Evolutionary conservation across 169 alveolate genomes (phyloP).

Genomic region (Cyclospora cayetanensis): DNA sequence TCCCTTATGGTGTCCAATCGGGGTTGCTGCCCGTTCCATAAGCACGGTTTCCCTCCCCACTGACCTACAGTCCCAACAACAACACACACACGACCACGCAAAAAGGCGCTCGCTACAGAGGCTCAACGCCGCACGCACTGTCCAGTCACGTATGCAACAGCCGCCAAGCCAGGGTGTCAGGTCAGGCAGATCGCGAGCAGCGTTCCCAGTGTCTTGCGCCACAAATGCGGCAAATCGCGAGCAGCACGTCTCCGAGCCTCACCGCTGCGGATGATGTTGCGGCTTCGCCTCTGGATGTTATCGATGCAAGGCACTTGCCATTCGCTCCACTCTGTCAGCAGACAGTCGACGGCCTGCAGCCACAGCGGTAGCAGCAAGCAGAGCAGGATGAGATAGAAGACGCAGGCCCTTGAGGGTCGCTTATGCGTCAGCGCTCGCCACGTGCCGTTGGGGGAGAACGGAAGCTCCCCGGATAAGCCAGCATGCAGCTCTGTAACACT

Average conservation of each 20-base stretch:
- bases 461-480: too few relatives aligned
- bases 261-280: conserved; percentile 6
- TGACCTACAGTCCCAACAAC: not conserved
- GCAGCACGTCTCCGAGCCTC: not conserved
- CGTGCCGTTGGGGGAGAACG: too few relatives aligned
- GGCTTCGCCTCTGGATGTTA: not conserved
- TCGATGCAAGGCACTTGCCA: not conserved
- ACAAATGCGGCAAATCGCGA: too few relatives aligned
- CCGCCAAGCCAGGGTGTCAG: too few relatives aligned
- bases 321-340: not conserved
- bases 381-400: not conserved
- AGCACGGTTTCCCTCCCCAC: not conserved
- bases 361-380: not conserved
- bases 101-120: too few relatives aligned
- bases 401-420: too few relatives aligned
- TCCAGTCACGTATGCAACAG: too few relatives aligned
- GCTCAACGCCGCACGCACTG: too few relatives aligned
- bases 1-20: not conserved
- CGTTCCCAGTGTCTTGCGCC: not conserved
- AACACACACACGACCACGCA: not conserved
- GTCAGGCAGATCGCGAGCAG: too few relatives aligned
- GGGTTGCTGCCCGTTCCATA: not conserved
- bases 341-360: not conserved
- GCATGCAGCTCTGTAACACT: too few relatives aligned
- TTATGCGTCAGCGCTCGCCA: too few relatives aligned